Evolutionary conservation across 2,329 filamentous ascomycete species (phyloP), one percentile per base, ranked within the genome.

Genomic region (Paecilomyces niveus): DNA sequence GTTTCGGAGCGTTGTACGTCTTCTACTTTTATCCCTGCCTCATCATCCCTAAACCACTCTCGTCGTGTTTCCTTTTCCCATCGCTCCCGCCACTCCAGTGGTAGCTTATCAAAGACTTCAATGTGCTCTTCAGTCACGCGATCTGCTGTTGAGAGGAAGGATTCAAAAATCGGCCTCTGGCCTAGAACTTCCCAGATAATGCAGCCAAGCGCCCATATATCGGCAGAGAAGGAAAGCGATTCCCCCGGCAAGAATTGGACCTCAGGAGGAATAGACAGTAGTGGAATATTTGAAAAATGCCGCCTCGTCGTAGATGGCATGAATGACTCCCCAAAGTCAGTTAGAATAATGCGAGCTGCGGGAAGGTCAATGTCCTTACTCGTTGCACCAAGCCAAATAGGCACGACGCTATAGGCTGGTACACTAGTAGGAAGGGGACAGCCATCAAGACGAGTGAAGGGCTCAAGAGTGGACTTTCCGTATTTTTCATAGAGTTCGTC

Each of bases 131-230:
- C 60, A 33, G 60, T 64, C 21, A 66, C 60, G 15, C 64, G 59
- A 57, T 68, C 66, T 33, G 59, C 54, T 3, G 61, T 61, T 21
- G 60, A 59, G 4, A 66, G 55, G n/a, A 64, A 63, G 21, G 66
- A 55, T 49, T 63, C 63, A 54, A 69, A 63, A 18, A 67, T 60
- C 7, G 65, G 60, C 11, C 59, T 57, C 7, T 59, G 56, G n/a
- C 65, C 66, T 29, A 76, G 63, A 6, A 76, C 55, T 35, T 66
- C 69, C 62, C 68, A 76, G n/a, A 75, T 72, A 1, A 63, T 58
- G 54, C 70, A 75, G 0, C 62, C 67, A 18, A 75, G 65, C 18
- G 69, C 74, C 72, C 72, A 76, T 11, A 73, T 71, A 57, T 76
- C 72, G 3, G 67, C 69, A 10, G 65, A 24, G 32, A 69, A 70